phyloP scores from a whole-genome alignment of 257 asterid species.

The Solanum clarkiae region DNA sequence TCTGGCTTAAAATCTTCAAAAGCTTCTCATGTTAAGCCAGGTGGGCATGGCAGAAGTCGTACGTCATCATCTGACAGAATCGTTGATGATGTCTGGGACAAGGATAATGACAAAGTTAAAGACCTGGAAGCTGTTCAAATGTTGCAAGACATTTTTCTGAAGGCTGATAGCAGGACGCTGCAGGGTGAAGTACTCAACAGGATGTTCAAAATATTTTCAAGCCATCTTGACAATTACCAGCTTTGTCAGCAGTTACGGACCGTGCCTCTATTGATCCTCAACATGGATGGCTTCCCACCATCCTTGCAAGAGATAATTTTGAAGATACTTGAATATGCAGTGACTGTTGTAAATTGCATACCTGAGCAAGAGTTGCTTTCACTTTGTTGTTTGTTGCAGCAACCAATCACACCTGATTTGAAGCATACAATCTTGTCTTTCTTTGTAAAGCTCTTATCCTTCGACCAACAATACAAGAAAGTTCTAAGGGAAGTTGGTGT shows the following conservation, averaged over 20 bases:
- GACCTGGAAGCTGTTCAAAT: slow-evolving; percentile 95
- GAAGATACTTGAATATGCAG: slow-evolving; percentile 96
- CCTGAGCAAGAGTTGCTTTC: slow-evolving; percentile 99
- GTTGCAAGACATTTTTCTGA: slow-evolving; percentile 91
- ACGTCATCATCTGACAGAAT: slow-evolving; percentile 63
- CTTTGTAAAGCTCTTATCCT: slow-evolving; percentile 89
- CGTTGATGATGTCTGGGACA: slow-evolving; percentile 76
- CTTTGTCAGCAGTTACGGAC: slow-evolving; percentile 91
- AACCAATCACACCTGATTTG: slow-evolving; percentile 65
- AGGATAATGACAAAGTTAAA: slow-evolving; percentile 75
- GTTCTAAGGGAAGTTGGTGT: slow-evolving; percentile 95
- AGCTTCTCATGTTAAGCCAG: slow-evolving; percentile 39
- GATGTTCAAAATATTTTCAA: slow-evolving; percentile 88
- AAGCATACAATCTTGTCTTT: slow-evolving; percentile 78
- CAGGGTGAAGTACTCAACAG: slow-evolving; percentile 89
- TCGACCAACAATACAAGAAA: slow-evolving; percentile 95
- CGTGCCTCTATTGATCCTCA: slow-evolving; percentile 91
- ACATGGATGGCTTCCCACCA: slow-evolving; percentile 88
- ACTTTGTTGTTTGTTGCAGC: slow-evolving; percentile 92
- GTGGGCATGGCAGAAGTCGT: slow-evolving; percentile 59
- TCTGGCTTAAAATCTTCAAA: slow-evolving; percentile 37
- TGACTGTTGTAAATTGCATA: slow-evolving; percentile 84
- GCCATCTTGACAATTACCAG: slow-evolving; percentile 90
- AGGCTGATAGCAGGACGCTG: slow-evolving; percentile 79
- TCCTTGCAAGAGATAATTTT: slow-evolving; percentile 82